phyloP scores from a whole-genome alignment of 2,329 filamentous ascomycete species.

The Fusarium sp. region DNA sequence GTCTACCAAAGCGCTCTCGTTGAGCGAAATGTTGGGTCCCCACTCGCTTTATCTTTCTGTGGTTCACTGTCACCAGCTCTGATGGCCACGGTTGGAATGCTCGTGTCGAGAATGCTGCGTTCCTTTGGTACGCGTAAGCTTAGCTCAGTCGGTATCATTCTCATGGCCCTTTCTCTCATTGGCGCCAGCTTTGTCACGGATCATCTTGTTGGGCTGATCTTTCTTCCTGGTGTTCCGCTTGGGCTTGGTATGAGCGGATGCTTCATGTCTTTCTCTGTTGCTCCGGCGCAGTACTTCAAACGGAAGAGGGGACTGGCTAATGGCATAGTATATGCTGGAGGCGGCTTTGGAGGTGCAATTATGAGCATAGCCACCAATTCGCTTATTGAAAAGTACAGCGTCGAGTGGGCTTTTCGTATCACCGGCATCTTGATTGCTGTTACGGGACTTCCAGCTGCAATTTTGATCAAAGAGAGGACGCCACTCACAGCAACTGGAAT shows the following conservation, averaged over 20 bases:
- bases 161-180: slow-evolving; percentile 24
- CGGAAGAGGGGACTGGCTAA: slow-evolving; percentile 65
- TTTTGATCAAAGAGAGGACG: slow-evolving; percentile 60
- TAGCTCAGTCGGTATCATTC: background rate
- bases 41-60: slow-evolving; percentile 68
- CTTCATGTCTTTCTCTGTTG: slow-evolving; percentile 37
- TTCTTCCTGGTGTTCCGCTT: slow-evolving; percentile 40
- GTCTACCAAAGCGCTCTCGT: slow-evolving; percentile 69
- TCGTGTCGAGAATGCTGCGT: slow-evolving; percentile 25
- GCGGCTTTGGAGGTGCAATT: slow-evolving; percentile 66
- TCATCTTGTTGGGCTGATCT: slow-evolving; percentile 45
- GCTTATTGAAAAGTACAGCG: slow-evolving; percentile 58
- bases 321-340: slow-evolving; percentile 64
- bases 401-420: slow-evolving; percentile 64
- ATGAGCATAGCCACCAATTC: slow-evolving; percentile 62
- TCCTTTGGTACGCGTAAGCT: slow-evolving; percentile 28
- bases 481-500: slow-evolving; percentile 42
- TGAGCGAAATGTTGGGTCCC: slow-evolving; percentile 54
- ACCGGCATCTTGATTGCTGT: slow-evolving; percentile 62
- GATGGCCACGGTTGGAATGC: slow-evolving; percentile 18
- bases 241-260: slow-evolving; percentile 47
- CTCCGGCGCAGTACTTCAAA: slow-evolving; percentile 63
- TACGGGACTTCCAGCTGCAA: slow-evolving; percentile 67
- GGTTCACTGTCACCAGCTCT: slow-evolving; percentile 56
- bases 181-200: slow-evolving; percentile 31